Evolutionary conservation across 345 rosid species (phyloP).

Genomic region (Eucalyptus erythrocorys): DNA sequence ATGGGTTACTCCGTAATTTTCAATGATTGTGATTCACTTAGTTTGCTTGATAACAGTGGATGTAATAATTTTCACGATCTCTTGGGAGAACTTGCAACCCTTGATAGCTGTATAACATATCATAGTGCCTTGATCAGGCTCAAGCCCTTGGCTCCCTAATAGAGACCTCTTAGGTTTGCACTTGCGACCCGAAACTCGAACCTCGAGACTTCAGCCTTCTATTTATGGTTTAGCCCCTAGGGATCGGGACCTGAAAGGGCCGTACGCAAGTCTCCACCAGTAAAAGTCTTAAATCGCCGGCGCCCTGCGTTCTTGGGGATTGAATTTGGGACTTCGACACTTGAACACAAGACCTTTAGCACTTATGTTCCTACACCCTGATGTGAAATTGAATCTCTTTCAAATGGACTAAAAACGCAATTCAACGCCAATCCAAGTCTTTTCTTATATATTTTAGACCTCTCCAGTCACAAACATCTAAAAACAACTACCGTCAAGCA

Average conservation of each 20-base stretch:
- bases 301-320: accelerated
- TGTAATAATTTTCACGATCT: too few species aligned
- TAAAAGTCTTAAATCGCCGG: background rate
- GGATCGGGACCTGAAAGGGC: background rate
- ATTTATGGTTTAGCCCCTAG: background rate
- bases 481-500: accelerated
- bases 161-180: background rate
- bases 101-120: too few species aligned
- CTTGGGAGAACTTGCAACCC: accelerated
- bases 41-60: accelerated
- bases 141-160: too few species aligned
- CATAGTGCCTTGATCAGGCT: accelerated
- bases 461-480: too few species aligned
- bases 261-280: accelerated
- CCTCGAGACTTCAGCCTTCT: background rate
- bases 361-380: background rate
- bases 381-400: background rate
- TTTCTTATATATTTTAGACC: background rate
- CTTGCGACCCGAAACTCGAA: accelerated
- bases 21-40: too few species aligned
- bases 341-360: background rate
- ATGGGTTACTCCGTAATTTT: accelerated
- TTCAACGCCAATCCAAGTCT: accelerated
- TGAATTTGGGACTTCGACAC: background rate
- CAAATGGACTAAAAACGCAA: accelerated